Conservation (phyloP, 495 filamentous ascomycete genomes). For the Aspergillus coremiiformis region DNA sequence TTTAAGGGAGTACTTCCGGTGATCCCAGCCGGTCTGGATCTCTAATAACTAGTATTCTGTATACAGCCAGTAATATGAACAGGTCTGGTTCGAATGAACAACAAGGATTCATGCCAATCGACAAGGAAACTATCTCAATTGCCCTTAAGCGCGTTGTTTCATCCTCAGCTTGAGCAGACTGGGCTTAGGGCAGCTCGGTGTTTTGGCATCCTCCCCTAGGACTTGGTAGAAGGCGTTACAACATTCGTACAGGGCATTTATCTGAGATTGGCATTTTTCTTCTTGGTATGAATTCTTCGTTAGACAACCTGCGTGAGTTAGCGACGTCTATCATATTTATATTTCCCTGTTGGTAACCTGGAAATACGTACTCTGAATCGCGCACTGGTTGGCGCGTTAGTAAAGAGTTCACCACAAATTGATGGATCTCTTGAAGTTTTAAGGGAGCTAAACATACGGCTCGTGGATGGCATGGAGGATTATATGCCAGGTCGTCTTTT, state of each 20-base stretch:
- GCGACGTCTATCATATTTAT: constrained; percentile 2
- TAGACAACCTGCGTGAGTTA: constrained; percentile 59
- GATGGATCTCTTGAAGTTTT: no score
- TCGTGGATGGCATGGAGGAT: constrained; percentile 81
- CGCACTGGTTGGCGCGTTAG: constrained; percentile 50
- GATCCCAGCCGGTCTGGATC: background rate
- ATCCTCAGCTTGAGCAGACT: constrained; percentile 74
- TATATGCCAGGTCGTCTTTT: constrained; percentile 62
- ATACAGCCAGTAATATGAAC: constrained; percentile 7
- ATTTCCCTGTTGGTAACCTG: no score
- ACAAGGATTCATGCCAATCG: background rate
- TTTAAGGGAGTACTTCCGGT: no score
- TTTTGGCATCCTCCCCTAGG: constrained; percentile 68
- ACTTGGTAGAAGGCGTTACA: constrained; percentile 82
- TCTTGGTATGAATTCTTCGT: constrained; percentile 81
- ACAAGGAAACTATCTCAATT: background rate
- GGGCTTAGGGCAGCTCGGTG: constrained; percentile 80
- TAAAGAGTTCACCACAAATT: constrained; percentile 1
- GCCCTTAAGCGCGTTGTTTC: constrained; percentile 62
- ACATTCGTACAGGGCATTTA: constrained; percentile 93
- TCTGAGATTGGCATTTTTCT: constrained; percentile 67
- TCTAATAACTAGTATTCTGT: background rate
- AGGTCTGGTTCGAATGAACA: background rate
- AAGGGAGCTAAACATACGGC: constrained; percentile 54
- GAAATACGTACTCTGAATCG: constrained; percentile 87